A percentile compares a stretch with the other conserved stretches of the same genome.
These are phyloP conservation scores for Tetrahymena elliotti DNA, from an alignment of 73 alveolate genomes.

Conservation along the genomic window DNA sequence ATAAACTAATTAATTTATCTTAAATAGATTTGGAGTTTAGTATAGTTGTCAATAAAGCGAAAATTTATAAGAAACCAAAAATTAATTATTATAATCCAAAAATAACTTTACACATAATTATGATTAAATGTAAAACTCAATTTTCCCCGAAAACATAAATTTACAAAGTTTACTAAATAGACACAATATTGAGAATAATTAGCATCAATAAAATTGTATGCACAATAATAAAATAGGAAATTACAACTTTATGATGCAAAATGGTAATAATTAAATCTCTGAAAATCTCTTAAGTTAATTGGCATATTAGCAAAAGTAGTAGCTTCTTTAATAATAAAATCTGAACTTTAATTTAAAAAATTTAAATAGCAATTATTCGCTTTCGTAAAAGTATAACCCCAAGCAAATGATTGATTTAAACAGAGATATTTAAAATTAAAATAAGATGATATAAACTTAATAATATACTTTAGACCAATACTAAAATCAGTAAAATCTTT, in stretches of 20 bases:
- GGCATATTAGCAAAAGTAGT: background rate
- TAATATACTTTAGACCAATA: background rate
- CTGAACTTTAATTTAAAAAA: background rate
- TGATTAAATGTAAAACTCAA: background rate
- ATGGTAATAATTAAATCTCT: too few species aligned
- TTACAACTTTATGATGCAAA: background rate
- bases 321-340: background rate
- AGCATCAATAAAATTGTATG: background rate
- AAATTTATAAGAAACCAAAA: background rate
- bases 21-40: background rate
- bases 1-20: background rate
- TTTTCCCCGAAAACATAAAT: background rate
- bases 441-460: too few species aligned
- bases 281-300: background rate
- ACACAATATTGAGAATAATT: background rate
- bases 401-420: background rate
- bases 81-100: background rate
- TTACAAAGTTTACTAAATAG: background rate
- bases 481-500: background rate
- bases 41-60: too few species aligned
- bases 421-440: background rate
- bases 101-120: too few species aligned
- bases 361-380: background rate
- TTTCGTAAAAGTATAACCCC: background rate
- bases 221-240: background rate